A percentile compares a stretch with the other conserved stretches of the same genome.
These are phyloP conservation scores for Scedosporium apiospermum DNA, from an alignment of 2,329 filamentous ascomycete genomes.

Conservation along the genomic window DNA sequence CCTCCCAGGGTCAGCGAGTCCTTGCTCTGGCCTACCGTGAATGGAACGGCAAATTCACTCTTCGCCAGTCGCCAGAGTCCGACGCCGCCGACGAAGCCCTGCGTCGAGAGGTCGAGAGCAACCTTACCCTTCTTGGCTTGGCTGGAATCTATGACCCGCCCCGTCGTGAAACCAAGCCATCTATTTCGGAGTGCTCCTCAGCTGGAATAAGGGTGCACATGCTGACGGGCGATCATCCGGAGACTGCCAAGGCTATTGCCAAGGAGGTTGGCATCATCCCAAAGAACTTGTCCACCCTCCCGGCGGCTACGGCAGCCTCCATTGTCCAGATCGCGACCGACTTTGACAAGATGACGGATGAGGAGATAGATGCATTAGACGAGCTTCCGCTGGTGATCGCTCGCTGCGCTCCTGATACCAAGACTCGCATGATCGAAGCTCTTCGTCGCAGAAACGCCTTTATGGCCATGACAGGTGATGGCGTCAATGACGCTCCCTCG, in stretches of 20 bases:
- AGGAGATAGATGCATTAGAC: slow-evolving; percentile 64
- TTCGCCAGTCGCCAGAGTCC: slow-evolving; percentile 19
- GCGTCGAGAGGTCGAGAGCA: slow-evolving; percentile 55
- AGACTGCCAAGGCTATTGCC: slow-evolving; percentile 70
- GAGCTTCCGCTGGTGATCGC: slow-evolving; percentile 74
- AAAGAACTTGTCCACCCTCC: slow-evolving; percentile 47
- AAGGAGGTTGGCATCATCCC: slow-evolving; percentile 70
- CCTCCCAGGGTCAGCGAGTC: slow-evolving; percentile 60
- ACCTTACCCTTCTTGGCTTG: slow-evolving; percentile 68
- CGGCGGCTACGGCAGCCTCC: slow-evolving; percentile 52
- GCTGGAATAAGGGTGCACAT: slow-evolving; percentile 76
- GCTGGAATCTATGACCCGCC: slow-evolving; percentile 82
- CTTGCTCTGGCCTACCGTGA: slow-evolving; percentile 61
- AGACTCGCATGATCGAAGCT: slow-evolving; percentile 85
- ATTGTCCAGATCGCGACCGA: slow-evolving; percentile 68
- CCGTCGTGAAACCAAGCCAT: slow-evolving; percentile 65
- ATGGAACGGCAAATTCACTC: slow-evolving; percentile 38
- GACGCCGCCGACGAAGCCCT: slow-evolving; percentile 26
- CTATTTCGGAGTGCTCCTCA: slow-evolving; percentile 59
- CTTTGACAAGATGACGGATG: slow-evolving; percentile 69
- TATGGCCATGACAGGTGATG: slow-evolving; percentile 83
- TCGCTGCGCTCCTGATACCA: slow-evolving; percentile 75
- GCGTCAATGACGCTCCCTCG: slow-evolving; percentile 78
- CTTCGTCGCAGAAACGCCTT: slow-evolving; percentile 67
- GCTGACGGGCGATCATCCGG: slow-evolving; percentile 75